A percentile compares a stretch with the other conserved stretches of the same genome.
These are phyloP conservation scores for Lanmaoa pseudosensibilis DNA, from an alignment of 768 basidiomycete species.

Conservation along the genomic window DNA sequence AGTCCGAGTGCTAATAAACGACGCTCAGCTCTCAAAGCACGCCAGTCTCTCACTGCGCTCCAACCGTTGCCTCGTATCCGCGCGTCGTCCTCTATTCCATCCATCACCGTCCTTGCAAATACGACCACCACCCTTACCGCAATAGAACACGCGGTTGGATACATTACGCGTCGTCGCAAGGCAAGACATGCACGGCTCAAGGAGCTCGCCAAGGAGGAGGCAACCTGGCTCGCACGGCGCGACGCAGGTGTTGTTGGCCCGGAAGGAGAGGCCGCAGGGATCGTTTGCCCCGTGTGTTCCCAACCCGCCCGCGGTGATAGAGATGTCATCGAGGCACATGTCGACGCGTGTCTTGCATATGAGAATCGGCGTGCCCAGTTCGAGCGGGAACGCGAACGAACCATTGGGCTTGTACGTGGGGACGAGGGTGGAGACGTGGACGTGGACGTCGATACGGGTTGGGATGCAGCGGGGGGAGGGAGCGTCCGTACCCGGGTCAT, in stretches of 20 bases:
- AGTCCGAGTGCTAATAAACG: conserved; percentile 28
- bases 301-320: conserved; percentile 58
- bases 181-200: conserved; percentile 65
- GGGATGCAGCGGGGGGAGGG: conserved; percentile 42
- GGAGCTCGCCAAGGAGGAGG: conserved; percentile 65
- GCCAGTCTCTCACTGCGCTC: conserved; percentile 37
- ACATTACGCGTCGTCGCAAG: conserved; percentile 69
- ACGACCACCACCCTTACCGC: conserved; percentile 30
- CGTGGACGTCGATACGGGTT: conserved; percentile 33
- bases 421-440: conserved; percentile 34
- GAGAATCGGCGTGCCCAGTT: conserved; percentile 43
- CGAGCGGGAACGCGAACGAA: conserved; percentile 27
- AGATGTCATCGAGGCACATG: conserved; percentile 75
- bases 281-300: conserved; percentile 72
- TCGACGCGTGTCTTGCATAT: conserved; percentile 75
- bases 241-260: conserved; percentile 35
- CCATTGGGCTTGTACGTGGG: conserved; percentile 32
- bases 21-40: conserved; percentile 47
- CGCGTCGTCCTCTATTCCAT: conserved; percentile 17
- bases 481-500: conserved; percentile 43
- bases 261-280: conserved; percentile 39
- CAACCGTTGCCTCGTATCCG: conserved; percentile 26
- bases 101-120: conserved; percentile 14
- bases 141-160: conserved; percentile 54
- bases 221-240: conserved; percentile 27